Percentiles rank a stretch among this genome's conserved stretches.
Evolutionary conservation across 2,329 filamentous ascomycete species (phyloP).

Genomic region (Epichloe scottii): DNA sequence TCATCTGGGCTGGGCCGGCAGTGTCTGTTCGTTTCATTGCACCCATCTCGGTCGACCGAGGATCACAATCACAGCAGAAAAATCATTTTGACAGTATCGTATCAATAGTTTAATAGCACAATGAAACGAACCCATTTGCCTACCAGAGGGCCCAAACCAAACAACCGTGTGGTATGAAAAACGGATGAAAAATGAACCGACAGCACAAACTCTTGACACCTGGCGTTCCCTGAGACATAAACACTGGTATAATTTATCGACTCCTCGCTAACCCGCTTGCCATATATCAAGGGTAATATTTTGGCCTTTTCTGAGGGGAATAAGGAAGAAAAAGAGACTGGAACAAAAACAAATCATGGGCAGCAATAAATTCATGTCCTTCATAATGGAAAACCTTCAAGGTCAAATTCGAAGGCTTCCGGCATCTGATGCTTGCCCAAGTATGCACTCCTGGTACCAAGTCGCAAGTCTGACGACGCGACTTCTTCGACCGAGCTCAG

Average conservation of each 20-base stretch:
- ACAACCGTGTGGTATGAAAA: neutral
- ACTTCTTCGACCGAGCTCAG: conserved; percentile 43
- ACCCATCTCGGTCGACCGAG: too few relatives aligned
- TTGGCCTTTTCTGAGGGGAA: too few relatives aligned
- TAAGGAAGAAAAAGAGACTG: too few relatives aligned
- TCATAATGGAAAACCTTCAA: neutral
- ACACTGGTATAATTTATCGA: neutral
- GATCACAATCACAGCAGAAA: too few relatives aligned
- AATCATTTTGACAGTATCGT: too few relatives aligned
- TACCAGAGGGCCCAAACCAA: too few relatives aligned
- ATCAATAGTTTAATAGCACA: too few relatives aligned
- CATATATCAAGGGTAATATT: neutral
- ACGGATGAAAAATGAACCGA: too few relatives aligned
- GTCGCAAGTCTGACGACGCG: conserved; percentile 31
- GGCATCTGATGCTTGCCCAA: conserved; percentile 17
- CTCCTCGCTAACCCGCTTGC: neutral
- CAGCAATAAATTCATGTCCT: neutral
- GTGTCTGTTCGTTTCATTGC: too few relatives aligned
- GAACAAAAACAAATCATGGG: neutral
- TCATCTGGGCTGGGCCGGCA: neutral
- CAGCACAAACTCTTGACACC: too few relatives aligned
- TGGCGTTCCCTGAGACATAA: too few relatives aligned
- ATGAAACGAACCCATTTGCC: too few relatives aligned
- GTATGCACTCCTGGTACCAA: conserved; percentile 26
- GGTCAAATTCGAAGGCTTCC: conserved; percentile 1